Evolutionary conservation across 129 eudicot species (phyloP), one percentile per base, ranked within the genome.

Genomic region (Saussurea involucrata): DNA sequence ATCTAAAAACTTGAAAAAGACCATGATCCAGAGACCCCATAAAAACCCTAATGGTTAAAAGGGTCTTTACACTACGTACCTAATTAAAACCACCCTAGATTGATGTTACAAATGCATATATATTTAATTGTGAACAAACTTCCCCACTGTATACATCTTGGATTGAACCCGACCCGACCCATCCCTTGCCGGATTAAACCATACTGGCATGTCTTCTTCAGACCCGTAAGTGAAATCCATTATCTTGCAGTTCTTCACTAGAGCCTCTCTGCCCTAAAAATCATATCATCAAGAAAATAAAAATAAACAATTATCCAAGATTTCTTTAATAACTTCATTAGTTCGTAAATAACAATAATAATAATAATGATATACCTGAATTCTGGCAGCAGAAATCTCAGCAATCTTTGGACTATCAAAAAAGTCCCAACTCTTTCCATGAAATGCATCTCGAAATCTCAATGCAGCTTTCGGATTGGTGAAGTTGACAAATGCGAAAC

Each of bases 401-500:
- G 80, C 79, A 1, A 72, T 72, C 73, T 88, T 88, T 0, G 82
- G 40, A 40, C 86, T 69, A 0, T 29, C 73, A 69, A 61, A 36
- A 0, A 64, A 49, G 2, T 78, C 75, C 98, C 96, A 90, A 4
- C 36, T 29, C 49, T 28, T 77, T 5, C 66, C 18, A 72, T 86
- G 76, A 60, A 76, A 86, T 0, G 77, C 82, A 0, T 71, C 46
- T 17, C 75, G 33, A 24, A 90, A 85, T 29, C 63, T 75, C 73
- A 87, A 34, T 0, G 84, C 92, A 6, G 89, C 85, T 11, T 66
- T 53, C 0, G 90, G 77, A 12, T 29, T 65, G 0, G 96, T 90
- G 24, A 93, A 93, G 80, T 93, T 93, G 0, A 90, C 98, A 76
- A 93, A 93, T 0, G 96, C 96, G 28, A 83, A 93, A 0, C 98